A percentile compares a stretch with the other conserved stretches of the same genome.
Evolutionary conservation across 106 monocot species (phyloP).

Genomic region (Ottelia alismoides): DNA sequence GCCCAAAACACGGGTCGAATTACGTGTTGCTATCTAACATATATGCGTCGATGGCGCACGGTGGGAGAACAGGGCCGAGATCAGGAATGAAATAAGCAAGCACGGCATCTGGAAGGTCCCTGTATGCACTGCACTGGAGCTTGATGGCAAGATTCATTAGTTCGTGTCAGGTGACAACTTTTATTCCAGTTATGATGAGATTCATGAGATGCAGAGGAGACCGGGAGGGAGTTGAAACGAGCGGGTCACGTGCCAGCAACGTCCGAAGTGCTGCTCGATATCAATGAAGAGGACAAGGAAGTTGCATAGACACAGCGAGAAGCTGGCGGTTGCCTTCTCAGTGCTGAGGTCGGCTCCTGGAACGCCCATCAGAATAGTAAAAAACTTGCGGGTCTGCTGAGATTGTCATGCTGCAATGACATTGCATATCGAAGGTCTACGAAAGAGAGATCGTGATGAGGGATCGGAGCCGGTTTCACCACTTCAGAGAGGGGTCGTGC

Average conservation of each 20-base stretch:
- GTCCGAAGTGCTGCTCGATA: constrained; percentile 37
- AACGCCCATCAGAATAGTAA: constrained; percentile 32
- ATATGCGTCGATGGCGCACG: constrained; percentile 24
- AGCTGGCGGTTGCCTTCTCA: constrained; percentile 39
- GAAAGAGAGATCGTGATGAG: constrained; percentile 63
- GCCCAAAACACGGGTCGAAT: constrained; percentile 35
- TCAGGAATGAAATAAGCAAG: constrained; percentile 39
- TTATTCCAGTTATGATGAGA: constrained; percentile 14
- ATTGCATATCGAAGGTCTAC: constrained; percentile 53
- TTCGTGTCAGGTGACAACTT: constrained; percentile 46
- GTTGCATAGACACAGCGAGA: constrained; percentile 55
- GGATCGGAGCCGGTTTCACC: constrained; percentile 61
- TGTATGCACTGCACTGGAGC: constrained; percentile 38
- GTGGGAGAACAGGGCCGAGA: constrained; percentile 51
- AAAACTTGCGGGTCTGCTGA: constrained; percentile 64
- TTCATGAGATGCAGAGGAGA: constrained; percentile 49
- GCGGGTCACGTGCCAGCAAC: constrained; percentile 24
- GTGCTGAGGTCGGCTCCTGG: constrained; percentile 34
- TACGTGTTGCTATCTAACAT: constrained; percentile 58
- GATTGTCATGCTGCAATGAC: constrained; percentile 73
- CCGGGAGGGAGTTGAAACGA: constrained; percentile 17
- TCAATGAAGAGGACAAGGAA: constrained; percentile 58
- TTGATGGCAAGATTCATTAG: constrained; percentile 49
- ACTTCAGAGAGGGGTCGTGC: constrained; percentile 53
- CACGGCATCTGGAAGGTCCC: constrained; percentile 44